Base-by-base conservation (phyloP, 75 land plant genomes). In the Selaginella moellendorffii region DNA sequence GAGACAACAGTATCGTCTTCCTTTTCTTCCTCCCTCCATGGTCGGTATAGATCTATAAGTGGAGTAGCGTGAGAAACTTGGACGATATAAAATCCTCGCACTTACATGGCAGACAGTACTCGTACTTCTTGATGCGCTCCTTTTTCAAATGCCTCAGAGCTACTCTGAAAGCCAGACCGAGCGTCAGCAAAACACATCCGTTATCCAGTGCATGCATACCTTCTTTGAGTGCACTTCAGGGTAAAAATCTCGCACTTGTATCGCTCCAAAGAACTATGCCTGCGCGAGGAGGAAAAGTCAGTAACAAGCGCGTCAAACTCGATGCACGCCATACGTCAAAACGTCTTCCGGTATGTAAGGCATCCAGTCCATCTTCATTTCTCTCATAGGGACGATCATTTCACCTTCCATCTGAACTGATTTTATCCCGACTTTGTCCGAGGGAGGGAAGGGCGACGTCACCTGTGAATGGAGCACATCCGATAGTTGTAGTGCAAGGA, bases 331-430 rank as follows among this genome's bases (percentile, higher is more conserved):
- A 59, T 62, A 66, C 65, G 42, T 61, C 9, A 20, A 42, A 17
- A 31, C 66, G 36, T 84, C 88, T 9, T 79, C 53, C 24, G 99
- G 99, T 24, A 95, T 75, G 46, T 85, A 95, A 1, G 99, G 99
- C 53, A 90, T 78, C 99, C 99, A 95, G 46, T 74, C 83, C 97
- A 95, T 90, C 69, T 95, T 95, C 99, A 95, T 89, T 65, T 83
- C 64, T 65, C 79, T 95, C 99, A 95, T 95, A 14, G 99, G 91
- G 28, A 95, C 70, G 30, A 95, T 81, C 60, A 80, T 83, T 67
- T 95, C 99, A 9, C 54, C 76, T 54, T 84, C 99, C 74, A 86
- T 83, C 72, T 95, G 99, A 36, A 95, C 86, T 58, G 99, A 95
- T 51, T 88, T 95, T 24, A 95, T 78, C 1, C 99, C 99, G 52